These are phyloP conservation scores for Saturnispora gosingensis DNA, from an alignment of 805 yeast genomes.

Conservation along the genomic window DNA sequence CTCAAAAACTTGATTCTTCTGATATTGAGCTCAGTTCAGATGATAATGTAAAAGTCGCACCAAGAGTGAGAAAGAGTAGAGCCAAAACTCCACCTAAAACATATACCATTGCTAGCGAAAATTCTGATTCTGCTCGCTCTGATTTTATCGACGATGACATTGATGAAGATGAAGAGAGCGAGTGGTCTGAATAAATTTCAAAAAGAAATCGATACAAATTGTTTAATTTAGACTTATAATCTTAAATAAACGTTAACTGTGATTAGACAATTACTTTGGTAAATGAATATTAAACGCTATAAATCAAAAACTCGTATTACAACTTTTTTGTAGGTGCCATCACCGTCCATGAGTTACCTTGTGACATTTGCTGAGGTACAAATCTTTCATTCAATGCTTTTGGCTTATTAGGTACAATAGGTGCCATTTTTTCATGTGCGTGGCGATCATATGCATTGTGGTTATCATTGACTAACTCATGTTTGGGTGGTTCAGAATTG, in stretches of 20 bases:
- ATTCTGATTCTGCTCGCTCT: constrained; percentile 12
- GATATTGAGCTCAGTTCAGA: constrained; percentile 9
- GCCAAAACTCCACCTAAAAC: constrained; percentile 9
- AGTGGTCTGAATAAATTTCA: constrained; percentile 4
- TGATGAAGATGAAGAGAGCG: constrained; percentile 12
- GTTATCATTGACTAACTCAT: neutral
- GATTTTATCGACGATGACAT: constrained; percentile 8
- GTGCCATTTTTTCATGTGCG: constrained; percentile 18
- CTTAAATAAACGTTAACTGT: neutral
- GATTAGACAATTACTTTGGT: no score
- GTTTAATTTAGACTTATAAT: neutral
- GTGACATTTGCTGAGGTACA: neutral
- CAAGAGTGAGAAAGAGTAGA: constrained; percentile 10
- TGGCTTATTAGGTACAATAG: constrained; percentile 28
- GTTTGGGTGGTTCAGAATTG: neutral
- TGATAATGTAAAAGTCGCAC: constrained; percentile 4
- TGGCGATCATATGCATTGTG: neutral
- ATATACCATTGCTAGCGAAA: constrained; percentile 15
- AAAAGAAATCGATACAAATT: neutral
- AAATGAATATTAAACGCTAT: neutral
- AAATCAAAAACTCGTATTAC: constrained; percentile 1
- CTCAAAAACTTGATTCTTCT: constrained; percentile 1
- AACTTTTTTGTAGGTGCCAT: constrained; percentile 26
- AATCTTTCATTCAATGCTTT: constrained; percentile 17
- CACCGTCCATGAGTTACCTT: constrained; percentile 18